phyloP scores from a whole-genome alignment of 2,329 filamentous ascomycete species.

The Claviceps cyperi region DNA sequence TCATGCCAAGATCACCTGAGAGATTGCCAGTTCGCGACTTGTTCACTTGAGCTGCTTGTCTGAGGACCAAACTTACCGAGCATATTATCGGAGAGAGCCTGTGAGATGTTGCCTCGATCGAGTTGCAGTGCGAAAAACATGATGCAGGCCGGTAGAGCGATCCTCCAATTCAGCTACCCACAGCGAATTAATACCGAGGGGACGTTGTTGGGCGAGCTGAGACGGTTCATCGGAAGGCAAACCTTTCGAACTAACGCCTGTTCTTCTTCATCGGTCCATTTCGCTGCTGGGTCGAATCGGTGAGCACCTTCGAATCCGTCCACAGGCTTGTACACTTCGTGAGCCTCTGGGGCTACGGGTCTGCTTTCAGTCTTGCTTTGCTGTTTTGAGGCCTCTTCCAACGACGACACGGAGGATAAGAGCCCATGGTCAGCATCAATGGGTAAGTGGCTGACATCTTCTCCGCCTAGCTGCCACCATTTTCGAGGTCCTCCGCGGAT shows the following conservation, averaged over 20 bases:
- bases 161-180: conserved; percentile 16
- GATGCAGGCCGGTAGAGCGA: conserved; percentile 26
- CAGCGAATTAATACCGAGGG: neutral
- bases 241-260: conserved; percentile 38
- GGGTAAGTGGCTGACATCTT: conserved; percentile 5
- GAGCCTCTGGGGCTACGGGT: conserved; percentile 3
- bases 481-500: neutral
- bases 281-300: conserved; percentile 40
- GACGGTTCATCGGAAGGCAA: conserved; percentile 5
- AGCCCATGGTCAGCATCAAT: conserved; percentile 1
- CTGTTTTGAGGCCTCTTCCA: neutral
- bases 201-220: neutral
- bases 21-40: neutral
- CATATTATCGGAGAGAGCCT: conserved; percentile 22
- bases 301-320: conserved; percentile 42
- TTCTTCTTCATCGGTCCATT: conserved; percentile 44
- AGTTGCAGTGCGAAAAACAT: conserved; percentile 38
- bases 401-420: neutral
- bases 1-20: conserved; percentile 4
- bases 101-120: conserved; percentile 21
- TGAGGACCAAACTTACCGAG: conserved; percentile 12
- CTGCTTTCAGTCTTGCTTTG: neutral
- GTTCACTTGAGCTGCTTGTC: neutral
- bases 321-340: conserved; percentile 30
- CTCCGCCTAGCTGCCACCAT: conserved; percentile 5